phyloP scores from a whole-genome alignment of 2,329 filamentous ascomycete species.

The Teratosphaeria epicoccoides region DNA sequence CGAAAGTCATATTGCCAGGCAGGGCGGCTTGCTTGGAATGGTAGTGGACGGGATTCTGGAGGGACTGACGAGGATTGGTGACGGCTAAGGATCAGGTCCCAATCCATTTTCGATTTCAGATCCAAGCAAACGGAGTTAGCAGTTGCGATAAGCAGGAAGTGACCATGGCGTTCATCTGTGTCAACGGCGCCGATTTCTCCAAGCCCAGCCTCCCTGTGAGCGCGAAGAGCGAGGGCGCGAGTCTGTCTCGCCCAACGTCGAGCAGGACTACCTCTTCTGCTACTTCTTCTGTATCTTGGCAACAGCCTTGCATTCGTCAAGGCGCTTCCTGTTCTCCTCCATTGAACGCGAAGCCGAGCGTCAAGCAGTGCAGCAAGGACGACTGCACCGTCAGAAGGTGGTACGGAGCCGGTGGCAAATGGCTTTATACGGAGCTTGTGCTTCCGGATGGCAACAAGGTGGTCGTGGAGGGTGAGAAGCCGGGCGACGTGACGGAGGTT shows the following conservation, averaged over 20 bases:
- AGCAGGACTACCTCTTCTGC: not conserved
- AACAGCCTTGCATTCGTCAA: not conserved
- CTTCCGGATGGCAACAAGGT: not conserved
- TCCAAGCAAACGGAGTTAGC: too few species aligned
- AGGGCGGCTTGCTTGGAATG: not conserved
- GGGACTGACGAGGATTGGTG: not conserved
- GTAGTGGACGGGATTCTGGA: not conserved
- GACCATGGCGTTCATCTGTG: not conserved
- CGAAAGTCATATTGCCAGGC: not conserved
- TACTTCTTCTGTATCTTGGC: not conserved
- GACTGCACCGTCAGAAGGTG: not conserved
- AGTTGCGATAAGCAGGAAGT: not conserved
- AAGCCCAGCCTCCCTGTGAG: not conserved
- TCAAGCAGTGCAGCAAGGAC: not conserved
- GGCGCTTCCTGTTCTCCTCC: not conserved
- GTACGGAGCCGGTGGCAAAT: not conserved
- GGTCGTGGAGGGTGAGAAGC: not conserved
- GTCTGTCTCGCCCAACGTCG: not conserved
- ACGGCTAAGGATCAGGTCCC: not conserved
- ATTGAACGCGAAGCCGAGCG: not conserved
- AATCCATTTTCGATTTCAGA: too few species aligned
- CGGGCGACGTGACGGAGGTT: not conserved
- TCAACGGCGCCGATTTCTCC: not conserved
- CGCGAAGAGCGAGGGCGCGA: not conserved
- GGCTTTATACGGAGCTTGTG: not conserved